Evolutionary conservation across 75 land plant species (phyloP), one percentile per base, ranked within the genome.

Genomic region (Gnetum montanum): DNA sequence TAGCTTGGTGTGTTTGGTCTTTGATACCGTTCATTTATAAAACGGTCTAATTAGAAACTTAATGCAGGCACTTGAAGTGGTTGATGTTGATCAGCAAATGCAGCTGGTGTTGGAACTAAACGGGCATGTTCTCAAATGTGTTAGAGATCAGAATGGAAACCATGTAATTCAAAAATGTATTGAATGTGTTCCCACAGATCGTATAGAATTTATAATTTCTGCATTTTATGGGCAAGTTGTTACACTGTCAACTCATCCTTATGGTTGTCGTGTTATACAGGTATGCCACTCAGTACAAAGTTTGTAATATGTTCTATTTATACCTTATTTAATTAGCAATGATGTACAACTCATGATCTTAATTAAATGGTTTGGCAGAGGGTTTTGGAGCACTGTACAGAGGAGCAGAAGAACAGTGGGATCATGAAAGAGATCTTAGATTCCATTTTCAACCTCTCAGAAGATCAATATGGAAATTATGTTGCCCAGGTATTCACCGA

Each of bases 181-280:
- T 46, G 99, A 95, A 52, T 78, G 92, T 66, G 63, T 95, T 15
- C 99, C 97, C 0, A 63, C 85, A 5, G 82, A 90, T 15, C 66
- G 67, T 51, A 86, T 95, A 64, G 80, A 65, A 48, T 95, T 95
- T 54, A 86, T 95, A 2, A 86, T 95, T 19, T 66, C 79, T 61
- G 65, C 99, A 24, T 90, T 95, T 50, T 72, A 60, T 66, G 91
- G 82, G 23, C 88, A 95, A 60, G 92, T 95, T 60, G 83, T 85
- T 30, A 64, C 61, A 6, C 88, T 95, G 61, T 83, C 96, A 15
- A 83, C 74, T 29, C 99, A 95, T 81, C 97, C 99, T 4, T 95
- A 95, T 74, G 99, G 99, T 47, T 95, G 99, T 69, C 91, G 99
- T 43, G 99, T 95, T 22, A 90, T 95, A 24, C 99, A 95, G 99